phyloP scores from a whole-genome alignment of 2,329 filamentous ascomycete genomes.

The Chlorencoelia australis region DNA sequence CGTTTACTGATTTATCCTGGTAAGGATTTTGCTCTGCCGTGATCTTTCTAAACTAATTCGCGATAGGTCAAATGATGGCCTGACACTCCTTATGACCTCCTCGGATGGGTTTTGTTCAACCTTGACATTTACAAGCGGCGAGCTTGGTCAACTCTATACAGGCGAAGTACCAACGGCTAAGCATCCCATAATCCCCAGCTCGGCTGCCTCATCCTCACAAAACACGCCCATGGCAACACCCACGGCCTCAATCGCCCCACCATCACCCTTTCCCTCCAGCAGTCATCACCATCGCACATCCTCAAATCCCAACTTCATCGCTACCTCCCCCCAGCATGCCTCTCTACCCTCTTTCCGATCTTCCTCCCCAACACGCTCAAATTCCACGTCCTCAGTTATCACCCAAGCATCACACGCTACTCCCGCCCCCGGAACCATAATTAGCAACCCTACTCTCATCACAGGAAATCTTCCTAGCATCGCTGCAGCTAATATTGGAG shows the following conservation, averaged over 20 bases:
- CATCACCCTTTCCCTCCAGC: conserved; percentile 41
- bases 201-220: conserved; percentile 43
- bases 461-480: conserved; percentile 69
- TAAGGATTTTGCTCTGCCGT: conserved; percentile 38
- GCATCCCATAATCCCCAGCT: conserved; percentile 29
- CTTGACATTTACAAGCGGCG: conserved; percentile 71
- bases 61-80: conserved; percentile 61
- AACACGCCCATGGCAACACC: conserved; percentile 64
- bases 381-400: conserved; percentile 70
- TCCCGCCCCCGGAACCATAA: conserved; percentile 34
- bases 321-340: conserved; percentile 48
- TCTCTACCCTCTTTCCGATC: conserved; percentile 47
- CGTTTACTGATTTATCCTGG: conserved; percentile 94
- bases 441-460: conserved; percentile 71
- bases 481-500: conserved; percentile 49
- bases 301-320: conserved; percentile 48
- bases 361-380: conserved; percentile 73
- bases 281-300: conserved; percentile 44
- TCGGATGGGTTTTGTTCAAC: conserved; percentile 97
- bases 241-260: conserved; percentile 48
- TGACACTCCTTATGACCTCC: conserved; percentile 84
- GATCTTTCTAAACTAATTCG: conserved; percentile 5
- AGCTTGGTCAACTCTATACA: conserved; percentile 74
- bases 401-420: conserved; percentile 47
- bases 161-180: conserved; percentile 49